Evolutionary conservation across 257 asterid genomes (phyloP).

Genomic region (Verbascum thapsus): DNA sequence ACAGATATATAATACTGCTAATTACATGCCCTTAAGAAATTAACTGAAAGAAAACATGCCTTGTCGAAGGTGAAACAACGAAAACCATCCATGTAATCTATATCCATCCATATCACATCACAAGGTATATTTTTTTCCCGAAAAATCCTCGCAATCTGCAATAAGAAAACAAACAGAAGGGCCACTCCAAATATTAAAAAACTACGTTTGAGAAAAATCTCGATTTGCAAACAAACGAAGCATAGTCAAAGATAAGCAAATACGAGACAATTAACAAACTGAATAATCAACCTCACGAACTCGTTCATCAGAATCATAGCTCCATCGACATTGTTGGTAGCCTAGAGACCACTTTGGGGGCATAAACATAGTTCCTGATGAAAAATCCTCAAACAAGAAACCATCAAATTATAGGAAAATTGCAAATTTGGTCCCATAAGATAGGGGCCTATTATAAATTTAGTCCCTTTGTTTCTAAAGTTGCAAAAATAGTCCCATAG

Average conservation of each 20-base stretch:
- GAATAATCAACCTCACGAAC: slow-evolving; percentile 78
- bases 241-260: too few relatives aligned
- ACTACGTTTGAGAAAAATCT: slow-evolving; percentile 25
- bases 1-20: too few relatives aligned
- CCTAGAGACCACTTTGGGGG: slow-evolving; percentile 99
- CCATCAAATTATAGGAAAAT: too few relatives aligned
- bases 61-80: slow-evolving; percentile 92
- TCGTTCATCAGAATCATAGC: slow-evolving; percentile 78
- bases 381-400: slow-evolving; percentile 25
- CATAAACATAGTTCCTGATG: slow-evolving; percentile 84
- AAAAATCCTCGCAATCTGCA: slow-evolving; percentile 84
- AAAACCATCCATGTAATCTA: slow-evolving; percentile 96
- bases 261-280: slow-evolving; percentile 10
- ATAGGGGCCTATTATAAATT: too few relatives aligned
- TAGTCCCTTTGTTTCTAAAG: too few relatives aligned
- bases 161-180: slow-evolving; percentile 25
- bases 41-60: slow-evolving; percentile 44
- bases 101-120: slow-evolving; percentile 99
- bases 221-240: too few relatives aligned
- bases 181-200: neutral
- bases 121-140: slow-evolving; percentile 91
- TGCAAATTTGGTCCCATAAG: too few relatives aligned
- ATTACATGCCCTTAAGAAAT: slow-evolving; percentile 14
- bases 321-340: slow-evolving; percentile 98
- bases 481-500: too few relatives aligned